A percentile compares a stretch with the other conserved stretches of the same genome.
phyloP scores from a whole-genome alignment of 225 moss, liverwort and hornwort species.

The Anthoceros angustus region DNA sequence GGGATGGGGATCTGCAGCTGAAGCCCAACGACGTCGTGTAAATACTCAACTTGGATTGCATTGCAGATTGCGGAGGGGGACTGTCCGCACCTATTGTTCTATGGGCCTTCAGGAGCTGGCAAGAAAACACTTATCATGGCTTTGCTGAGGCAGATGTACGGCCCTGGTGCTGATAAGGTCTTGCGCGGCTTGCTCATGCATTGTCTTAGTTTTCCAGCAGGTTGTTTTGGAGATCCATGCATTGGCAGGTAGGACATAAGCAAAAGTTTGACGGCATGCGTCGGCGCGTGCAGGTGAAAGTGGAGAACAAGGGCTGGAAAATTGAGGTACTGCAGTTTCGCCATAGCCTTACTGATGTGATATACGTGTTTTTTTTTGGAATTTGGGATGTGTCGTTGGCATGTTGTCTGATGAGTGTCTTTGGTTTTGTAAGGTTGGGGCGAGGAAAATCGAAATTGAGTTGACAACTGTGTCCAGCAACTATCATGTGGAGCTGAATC shows the following conservation, averaged over 20 bases:
- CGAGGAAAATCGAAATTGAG: constrained; percentile 66
- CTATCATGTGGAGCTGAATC: constrained; percentile 82
- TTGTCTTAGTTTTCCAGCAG: background rate
- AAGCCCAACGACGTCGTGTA: background rate
- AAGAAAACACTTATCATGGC: constrained; percentile 87
- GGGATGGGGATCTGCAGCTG: background rate
- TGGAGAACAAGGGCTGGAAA: constrained; percentile 99
- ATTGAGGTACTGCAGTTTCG: constrained; percentile 39
- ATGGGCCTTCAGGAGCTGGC: constrained; percentile 69
- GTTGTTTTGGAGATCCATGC: background rate
- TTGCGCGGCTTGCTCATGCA: background rate
- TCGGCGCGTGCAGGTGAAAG: constrained; percentile 58
- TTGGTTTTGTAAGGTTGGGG: constrained; percentile 31
- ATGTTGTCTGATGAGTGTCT: background rate
- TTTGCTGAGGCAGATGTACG: constrained; percentile 67
- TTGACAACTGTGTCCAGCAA: constrained; percentile 79
- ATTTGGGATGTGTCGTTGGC: background rate
- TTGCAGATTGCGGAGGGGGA: constrained; percentile 64
- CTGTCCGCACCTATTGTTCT: constrained; percentile 76
- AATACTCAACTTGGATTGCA: too few relatives aligned
- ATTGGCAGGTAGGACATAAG: background rate
- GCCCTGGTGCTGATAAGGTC: constrained; percentile 77
- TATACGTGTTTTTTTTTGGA: background rate
- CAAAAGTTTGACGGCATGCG: too few relatives aligned
- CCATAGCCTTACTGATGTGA: background rate